Conservation (phyloP, 2,329 filamentous ascomycete species). For the Aspergillus awamori region DNA sequence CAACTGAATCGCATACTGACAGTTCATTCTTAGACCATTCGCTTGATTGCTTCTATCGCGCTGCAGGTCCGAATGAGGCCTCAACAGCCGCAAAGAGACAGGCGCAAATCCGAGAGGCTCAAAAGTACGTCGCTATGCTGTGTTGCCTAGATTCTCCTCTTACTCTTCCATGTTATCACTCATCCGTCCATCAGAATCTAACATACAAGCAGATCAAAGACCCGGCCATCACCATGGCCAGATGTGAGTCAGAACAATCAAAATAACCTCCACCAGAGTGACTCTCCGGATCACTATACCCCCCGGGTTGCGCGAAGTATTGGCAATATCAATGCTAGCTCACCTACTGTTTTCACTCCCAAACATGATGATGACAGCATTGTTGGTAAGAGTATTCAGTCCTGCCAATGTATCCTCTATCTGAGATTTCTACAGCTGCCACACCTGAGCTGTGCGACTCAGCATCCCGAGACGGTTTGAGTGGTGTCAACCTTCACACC, state of each 20-base stretch:
- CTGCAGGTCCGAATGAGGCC: conserved; percentile 7
- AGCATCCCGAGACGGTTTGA: conserved; percentile 27
- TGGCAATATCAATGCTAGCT: conserved; percentile 1
- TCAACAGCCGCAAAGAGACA: conserved; percentile 13
- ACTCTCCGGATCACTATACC: not conserved
- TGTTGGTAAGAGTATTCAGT: conserved; percentile 1
- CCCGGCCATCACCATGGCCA: conserved; percentile 20
- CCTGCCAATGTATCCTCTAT: not conserved
- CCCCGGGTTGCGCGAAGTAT: not conserved
- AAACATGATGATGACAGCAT: conserved; percentile 1
- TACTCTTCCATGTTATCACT: too few species aligned
- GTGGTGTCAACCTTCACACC: conserved; percentile 31
- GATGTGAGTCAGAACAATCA: conserved; percentile 8
- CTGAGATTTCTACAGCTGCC: not conserved
- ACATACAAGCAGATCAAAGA: conserved; percentile 5
- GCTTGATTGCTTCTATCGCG: conserved; percentile 22
- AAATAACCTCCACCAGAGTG: not conserved
- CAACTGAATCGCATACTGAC: not conserved
- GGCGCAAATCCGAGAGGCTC: conserved; percentile 7
- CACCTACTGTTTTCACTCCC: not conserved
- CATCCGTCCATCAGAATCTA: not conserved
- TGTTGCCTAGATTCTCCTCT: not conserved
- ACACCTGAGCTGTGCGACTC: conserved; percentile 23
- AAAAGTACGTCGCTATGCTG: conserved; percentile 5
- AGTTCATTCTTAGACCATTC: conserved; percentile 17